Base-by-base conservation (phyloP, 2,329 filamentous ascomycete genomes). In the Trichoderma sp. region DNA sequence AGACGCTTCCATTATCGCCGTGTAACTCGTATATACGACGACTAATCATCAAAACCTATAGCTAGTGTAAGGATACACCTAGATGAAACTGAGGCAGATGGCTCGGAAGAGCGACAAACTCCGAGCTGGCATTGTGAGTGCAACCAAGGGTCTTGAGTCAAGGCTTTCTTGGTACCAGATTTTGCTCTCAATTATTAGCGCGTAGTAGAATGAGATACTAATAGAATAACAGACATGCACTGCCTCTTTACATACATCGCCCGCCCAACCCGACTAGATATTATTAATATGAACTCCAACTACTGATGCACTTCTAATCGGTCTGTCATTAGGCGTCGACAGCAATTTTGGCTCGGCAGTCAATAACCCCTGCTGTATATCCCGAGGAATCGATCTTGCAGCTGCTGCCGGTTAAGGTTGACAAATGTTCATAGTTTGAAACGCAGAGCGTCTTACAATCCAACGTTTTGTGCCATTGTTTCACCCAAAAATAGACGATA, bases 91-190 rank as follows among this genome's bases (percentile, higher is more conserved):
- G 59, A 37, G 59, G 52, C 59, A 52, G 27, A 19, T 19, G 39
- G 50, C 13, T 59, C 25, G 25, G 17, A 53, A 19, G n/a, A n/a
- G 12, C 17, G 19, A 25, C 17, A 7, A 29, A 15, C 10, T n/a
- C 9, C 32, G 15, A 37, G 19, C 6, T 32, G 9, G 22, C n/a
- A 39, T 19, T 32, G 45, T 27, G 25, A 57, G 32, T 57, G 34
- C 45, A 12, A 13, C 22, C 59, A 53, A 63, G 59, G 59, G 25
- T 63, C 34, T 35, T 63, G 45, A 63, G 45, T 63, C 59, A 52
- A 53, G 42, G 5, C 2, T 10, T 19, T 39, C 17, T 53, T 29
- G 19, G 22, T 17, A 17, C 22, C 15, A 29, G 3, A 8, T 19
- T 35, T 53, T 15, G 4, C 5, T 39, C 37, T 22, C 22, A 45